Evolutionary conservation across 441 rosid species (phyloP), one percentile per base, ranked within the genome.

Genomic region (Melastoma candidum): DNA sequence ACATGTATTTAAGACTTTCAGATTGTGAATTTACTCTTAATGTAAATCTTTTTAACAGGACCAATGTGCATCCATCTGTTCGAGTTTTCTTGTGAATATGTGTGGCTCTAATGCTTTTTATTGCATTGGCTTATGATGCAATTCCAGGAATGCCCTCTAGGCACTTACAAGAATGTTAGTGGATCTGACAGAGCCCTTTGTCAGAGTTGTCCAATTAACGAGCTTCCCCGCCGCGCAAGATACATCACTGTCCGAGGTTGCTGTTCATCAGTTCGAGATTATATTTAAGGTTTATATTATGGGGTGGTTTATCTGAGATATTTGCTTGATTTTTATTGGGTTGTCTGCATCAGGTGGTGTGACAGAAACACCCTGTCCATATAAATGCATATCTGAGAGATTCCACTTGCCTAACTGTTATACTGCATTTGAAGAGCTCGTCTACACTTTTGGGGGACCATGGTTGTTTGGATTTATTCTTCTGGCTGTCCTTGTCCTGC

Each of bases 401-500:
- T 90, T 76, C 66, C 97, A 77, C 70, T 77, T 86, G 95, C 97
- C 97, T 48, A 74, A 82, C 67, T 90, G 97, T 74, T 82, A 82
- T 64, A 89, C 97, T 6, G 72, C 90, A 44, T 82, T 89, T 57
- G 97, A 89, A 67, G 97, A 89, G 77, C 65, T 90, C 58, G 76
- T 90, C 46, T 80, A 90, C 77, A 82, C 97, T 59, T 90, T 90
- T 72, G 97, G 97, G 53, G 95, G 97, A 41, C 97, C 97, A 12
- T 90, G 95, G 97, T 57, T 72, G 54, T 90, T 90, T 59, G 81
- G 94, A 47, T 63, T 90, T 56, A 78, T 82, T 59, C 77, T 90
- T 29, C 66, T 90, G 56, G 77, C 78, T 61, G 79, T 86, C 57
- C 97, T 90, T 51, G 70, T 86, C 59, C 74, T 90, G 56, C 74